Conservation (phyloP, 192 early-diverging fungal genomes). For the Coemansia sp. region DNA sequence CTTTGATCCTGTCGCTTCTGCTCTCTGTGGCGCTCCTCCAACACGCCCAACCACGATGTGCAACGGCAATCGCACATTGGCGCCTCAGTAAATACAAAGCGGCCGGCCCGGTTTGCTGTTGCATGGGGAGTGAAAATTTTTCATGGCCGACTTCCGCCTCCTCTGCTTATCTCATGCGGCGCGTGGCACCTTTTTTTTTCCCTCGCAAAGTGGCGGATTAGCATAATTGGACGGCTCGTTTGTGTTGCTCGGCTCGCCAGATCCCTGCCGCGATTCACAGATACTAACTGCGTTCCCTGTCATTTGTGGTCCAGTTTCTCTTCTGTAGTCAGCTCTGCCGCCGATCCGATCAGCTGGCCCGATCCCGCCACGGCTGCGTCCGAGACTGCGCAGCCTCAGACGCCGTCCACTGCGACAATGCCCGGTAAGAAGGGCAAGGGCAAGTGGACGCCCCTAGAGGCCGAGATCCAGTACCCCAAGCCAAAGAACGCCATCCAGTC, state of each 20-base stretch:
- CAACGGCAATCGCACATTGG: background rate
- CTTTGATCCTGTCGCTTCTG: too few relatives aligned
- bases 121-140: slow-evolving; percentile 2
- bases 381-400: slow-evolving; percentile 5
- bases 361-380: slow-evolving; percentile 53
- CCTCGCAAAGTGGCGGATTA: background rate
- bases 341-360: slow-evolving; percentile 50
- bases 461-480: slow-evolving; percentile 51
- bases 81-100: background rate
- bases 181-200: background rate
- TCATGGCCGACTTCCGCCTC: background rate
- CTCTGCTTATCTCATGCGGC: background rate
- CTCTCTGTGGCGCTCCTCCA: background rate
- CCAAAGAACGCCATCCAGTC: slow-evolving; percentile 31
- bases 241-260: background rate
- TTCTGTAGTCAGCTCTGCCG: slow-evolving; percentile 21
- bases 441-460: slow-evolving; percentile 52
- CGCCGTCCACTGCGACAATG: slow-evolving; percentile 14
- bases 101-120: background rate
- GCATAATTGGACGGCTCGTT: background rate
- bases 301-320: background rate
- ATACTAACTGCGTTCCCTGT: background rate
- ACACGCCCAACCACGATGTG: background rate
- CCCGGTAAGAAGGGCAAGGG: slow-evolving; percentile 46
- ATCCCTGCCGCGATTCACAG: background rate